Evolutionary conservation across 352 stramenopile genomes (phyloP).

Genomic region (Phytophthora tentaculata): DNA sequence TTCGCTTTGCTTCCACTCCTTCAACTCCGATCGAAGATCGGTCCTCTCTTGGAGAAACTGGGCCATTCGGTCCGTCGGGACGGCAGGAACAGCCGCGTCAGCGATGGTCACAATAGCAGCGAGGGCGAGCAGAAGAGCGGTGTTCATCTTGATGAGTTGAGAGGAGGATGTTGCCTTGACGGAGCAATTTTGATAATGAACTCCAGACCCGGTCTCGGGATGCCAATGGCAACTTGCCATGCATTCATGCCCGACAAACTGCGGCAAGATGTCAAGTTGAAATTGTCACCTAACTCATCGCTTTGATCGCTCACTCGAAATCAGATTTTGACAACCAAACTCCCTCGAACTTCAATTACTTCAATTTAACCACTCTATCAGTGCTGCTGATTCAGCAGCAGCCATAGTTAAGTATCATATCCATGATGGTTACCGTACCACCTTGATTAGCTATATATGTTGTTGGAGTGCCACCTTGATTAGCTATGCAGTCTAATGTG

Average conservation of each 20-base stretch:
- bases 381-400: too few species aligned
- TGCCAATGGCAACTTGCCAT: background rate
- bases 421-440: too few species aligned
- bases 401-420: too few species aligned
- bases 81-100: slow-evolving; percentile 17
- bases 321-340: slow-evolving; percentile 25
- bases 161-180: slow-evolving; percentile 17
- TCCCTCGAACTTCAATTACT: slow-evolving; percentile 1
- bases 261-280: background rate
- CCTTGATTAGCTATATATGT: too few species aligned
- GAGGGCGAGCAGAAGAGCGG: slow-evolving; percentile 36
- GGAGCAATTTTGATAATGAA: slow-evolving; percentile 48
- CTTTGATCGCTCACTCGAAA: slow-evolving; percentile 24
- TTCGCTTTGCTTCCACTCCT: slow-evolving; percentile 56
- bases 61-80: slow-evolving; percentile 41
- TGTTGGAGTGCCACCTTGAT: too few species aligned
- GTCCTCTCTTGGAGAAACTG: slow-evolving; percentile 58
- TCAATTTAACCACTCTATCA: too few species aligned
- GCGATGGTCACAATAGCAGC: slow-evolving; percentile 23
- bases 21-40: slow-evolving; percentile 46
- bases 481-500: too few species aligned
- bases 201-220: background rate
- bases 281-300: background rate
- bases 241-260: slow-evolving; percentile 13
- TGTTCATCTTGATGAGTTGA: slow-evolving; percentile 39